Conservation (phyloP, 2,329 filamentous ascomycete species). For the Fusarium penzigii region DNA sequence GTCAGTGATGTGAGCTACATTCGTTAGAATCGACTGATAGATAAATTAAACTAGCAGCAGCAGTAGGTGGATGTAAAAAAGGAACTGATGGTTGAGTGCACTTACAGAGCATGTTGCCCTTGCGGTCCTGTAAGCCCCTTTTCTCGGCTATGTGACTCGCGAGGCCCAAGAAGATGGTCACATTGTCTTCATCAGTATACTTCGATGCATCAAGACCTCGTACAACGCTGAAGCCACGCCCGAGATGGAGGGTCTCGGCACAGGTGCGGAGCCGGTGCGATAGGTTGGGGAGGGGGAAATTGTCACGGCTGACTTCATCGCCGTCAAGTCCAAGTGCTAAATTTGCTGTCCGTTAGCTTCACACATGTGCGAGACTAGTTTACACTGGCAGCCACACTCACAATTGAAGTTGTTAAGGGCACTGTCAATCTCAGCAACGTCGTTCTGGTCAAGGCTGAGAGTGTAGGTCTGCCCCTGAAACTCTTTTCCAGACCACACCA, state of each 20-base stretch:
- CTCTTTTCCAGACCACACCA: constrained; percentile 28
- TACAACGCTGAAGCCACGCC: constrained; percentile 54
- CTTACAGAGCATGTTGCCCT: constrained; percentile 50
- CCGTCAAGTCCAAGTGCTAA: constrained; percentile 20
- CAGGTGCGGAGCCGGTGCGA: constrained; percentile 35
- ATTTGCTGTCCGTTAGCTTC: constrained; percentile 10
- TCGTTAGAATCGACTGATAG: background rate
- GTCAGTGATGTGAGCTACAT: constrained; percentile 48
- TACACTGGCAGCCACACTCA: constrained; percentile 6
- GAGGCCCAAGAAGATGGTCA: constrained; percentile 57
- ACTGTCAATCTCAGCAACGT: constrained; percentile 23
- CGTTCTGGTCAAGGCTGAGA: constrained; percentile 17
- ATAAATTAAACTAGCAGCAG: too few species aligned
- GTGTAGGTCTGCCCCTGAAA: constrained; percentile 16
- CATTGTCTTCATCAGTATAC: constrained; percentile 54
- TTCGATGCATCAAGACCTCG: constrained; percentile 50
- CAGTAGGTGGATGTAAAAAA: too few species aligned
- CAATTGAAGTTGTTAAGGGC: constrained; percentile 32
- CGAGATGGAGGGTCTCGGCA: constrained; percentile 40
- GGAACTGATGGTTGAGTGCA: too few species aligned
- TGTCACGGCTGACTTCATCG: constrained; percentile 27
- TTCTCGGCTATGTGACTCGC: constrained; percentile 57
- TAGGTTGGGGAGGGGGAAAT: constrained; percentile 44
- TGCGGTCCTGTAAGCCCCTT: constrained; percentile 51
- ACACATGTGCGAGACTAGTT: background rate